A percentile compares a stretch with the other conserved stretches of the same genome.
phyloP scores from a whole-genome alignment of 208 protist species.

The Herpetomonas tarakana region DNA sequence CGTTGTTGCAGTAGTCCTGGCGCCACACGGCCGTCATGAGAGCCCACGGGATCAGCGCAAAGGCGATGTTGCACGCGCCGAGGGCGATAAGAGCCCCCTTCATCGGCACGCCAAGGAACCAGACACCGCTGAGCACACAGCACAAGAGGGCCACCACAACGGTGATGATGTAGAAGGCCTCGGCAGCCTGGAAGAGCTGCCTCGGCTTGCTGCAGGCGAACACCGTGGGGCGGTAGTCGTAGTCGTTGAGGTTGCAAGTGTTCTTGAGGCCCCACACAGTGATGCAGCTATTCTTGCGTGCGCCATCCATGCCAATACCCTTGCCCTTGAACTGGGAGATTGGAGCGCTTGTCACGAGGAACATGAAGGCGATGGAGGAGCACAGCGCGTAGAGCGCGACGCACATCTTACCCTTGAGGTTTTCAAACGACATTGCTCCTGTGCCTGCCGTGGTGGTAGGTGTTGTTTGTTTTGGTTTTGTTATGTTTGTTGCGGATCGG shows the following conservation, averaged over 20 bases:
- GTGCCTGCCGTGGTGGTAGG: slow-evolving; percentile 5
- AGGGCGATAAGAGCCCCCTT: slow-evolving; percentile 22
- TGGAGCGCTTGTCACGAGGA: slow-evolving; percentile 40
- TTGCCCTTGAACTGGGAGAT: slow-evolving; percentile 55
- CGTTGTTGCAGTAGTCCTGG: slow-evolving; percentile 25
- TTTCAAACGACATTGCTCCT: slow-evolving; percentile 45
- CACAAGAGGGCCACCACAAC: slow-evolving; percentile 35
- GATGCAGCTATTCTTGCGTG: slow-evolving; percentile 38
- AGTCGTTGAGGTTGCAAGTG: slow-evolving; percentile 30
- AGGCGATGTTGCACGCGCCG: slow-evolving; percentile 15
- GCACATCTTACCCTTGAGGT: slow-evolving; percentile 30
- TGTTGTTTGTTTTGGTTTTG: neutral
- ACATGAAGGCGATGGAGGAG: slow-evolving; percentile 45
- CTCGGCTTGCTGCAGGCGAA: slow-evolving; percentile 15
- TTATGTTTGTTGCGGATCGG: too few species aligned
- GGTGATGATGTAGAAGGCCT: slow-evolving; percentile 61
- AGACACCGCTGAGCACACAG: slow-evolving; percentile 17
- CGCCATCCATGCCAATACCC: slow-evolving; percentile 19
- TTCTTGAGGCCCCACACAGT: slow-evolving; percentile 52
- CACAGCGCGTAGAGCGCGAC: slow-evolving; percentile 40
- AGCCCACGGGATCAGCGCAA: slow-evolving; percentile 46
- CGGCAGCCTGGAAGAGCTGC: slow-evolving; percentile 40
- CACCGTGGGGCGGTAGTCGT: slow-evolving; percentile 14
- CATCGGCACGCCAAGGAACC: slow-evolving; percentile 29
- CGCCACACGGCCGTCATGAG: slow-evolving; percentile 49